Percentiles rank a stretch among this genome's conserved stretches.
Conservation (phyloP, 805 yeast species). For the Vanderwaltozyma polyspora region DNA sequence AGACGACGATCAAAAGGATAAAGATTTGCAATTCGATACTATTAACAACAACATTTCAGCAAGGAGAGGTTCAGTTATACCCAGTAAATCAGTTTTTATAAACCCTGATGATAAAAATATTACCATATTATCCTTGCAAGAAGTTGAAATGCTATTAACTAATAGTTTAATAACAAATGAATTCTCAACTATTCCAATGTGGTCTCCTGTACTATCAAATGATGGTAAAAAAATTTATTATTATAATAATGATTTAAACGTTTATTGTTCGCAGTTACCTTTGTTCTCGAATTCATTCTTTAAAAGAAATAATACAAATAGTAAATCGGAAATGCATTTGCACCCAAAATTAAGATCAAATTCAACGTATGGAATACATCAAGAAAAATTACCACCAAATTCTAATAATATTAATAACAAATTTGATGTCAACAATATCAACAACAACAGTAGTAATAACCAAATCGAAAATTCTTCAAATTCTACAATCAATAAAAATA, state of each 20-base stretch:
- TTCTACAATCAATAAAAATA: background rate
- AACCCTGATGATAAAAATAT: background rate
- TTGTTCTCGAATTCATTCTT: conserved; percentile 31
- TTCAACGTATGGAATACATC: no score
- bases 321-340: background rate
- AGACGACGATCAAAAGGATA: background rate
- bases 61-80: background rate
- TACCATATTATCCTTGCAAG: background rate
- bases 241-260: conserved; percentile 48
- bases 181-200: background rate
- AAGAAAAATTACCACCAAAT: no score
- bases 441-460: background rate
- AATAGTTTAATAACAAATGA: background rate
- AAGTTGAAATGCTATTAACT: background rate
- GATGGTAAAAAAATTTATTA: conserved; percentile 42
- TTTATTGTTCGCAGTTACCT: conserved; percentile 51
- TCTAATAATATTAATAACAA: no score
- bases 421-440: no score
- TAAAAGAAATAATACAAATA: conserved; percentile 8
- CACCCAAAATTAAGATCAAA: no score
- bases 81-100: background rate
- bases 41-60: no score
- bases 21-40: no score
- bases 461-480: background rate
- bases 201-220: background rate